A percentile compares a stretch with the other conserved stretches of the same genome.
phyloP scores from a whole-genome alignment of 805 yeast species.

The Novakomyces olei region DNA sequence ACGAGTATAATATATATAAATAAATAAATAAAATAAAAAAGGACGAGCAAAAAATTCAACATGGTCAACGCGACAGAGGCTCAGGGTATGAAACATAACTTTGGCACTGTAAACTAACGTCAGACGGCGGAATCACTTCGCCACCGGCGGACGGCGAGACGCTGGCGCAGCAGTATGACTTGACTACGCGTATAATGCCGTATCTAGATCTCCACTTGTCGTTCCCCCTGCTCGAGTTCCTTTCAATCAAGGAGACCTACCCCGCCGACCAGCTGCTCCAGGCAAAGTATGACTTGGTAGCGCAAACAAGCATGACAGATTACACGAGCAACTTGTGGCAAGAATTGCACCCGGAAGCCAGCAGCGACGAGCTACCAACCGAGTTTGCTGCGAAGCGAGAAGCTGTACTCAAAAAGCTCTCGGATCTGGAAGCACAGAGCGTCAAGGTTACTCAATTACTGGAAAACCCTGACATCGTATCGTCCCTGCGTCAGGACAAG shows the following conservation, averaged over 20 bases:
- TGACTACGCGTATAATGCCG: slow-evolving; percentile 19
- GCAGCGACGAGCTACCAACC: slow-evolving; percentile 4
- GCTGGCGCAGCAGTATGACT: too few species aligned
- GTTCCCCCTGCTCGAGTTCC: slow-evolving; percentile 29
- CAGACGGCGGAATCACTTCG: too few species aligned
- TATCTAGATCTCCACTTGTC: slow-evolving; percentile 41
- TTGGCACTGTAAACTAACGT: too few species aligned
- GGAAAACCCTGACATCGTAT: slow-evolving; percentile 29
- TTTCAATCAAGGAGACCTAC: slow-evolving; percentile 22
- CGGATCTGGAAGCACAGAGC: slow-evolving; percentile 21
- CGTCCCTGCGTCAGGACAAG: slow-evolving; percentile 32
- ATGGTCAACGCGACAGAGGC: too few species aligned
- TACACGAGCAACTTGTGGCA: slow-evolving; percentile 3
- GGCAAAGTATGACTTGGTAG: slow-evolving; percentile 30
- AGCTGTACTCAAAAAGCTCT: slow-evolving; percentile 6
- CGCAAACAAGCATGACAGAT: slow-evolving; percentile 32
- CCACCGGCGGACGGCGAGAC: too few species aligned
- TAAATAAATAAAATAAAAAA: too few species aligned
- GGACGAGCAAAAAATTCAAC: too few species aligned
- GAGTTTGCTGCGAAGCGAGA: slow-evolving; percentile 9
- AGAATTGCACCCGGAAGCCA: slow-evolving; percentile 1
- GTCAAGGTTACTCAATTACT: slow-evolving; percentile 25
- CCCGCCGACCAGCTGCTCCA: slow-evolving; percentile 24
- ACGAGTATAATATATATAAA: too few species aligned
- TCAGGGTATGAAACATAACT: too few species aligned